phyloP scores from a whole-genome alignment of 2,329 filamentous ascomycete genomes.

The Phoma sp. region DNA sequence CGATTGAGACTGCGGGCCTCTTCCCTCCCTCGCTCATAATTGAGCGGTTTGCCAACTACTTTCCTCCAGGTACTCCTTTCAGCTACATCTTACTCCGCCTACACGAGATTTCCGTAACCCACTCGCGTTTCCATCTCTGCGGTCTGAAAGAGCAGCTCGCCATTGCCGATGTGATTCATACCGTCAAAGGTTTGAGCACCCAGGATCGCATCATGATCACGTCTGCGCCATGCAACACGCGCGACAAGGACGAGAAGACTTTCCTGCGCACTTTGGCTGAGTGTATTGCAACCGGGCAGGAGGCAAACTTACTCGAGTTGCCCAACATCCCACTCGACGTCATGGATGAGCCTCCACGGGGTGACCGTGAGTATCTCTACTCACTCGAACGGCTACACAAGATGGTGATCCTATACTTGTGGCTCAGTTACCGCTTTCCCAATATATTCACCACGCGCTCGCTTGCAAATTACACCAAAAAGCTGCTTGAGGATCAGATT shows the following conservation, averaged over 20 bases:
- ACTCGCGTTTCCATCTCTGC: slow-evolving; percentile 74
- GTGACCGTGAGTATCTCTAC: slow-evolving; percentile 64
- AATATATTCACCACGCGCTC: slow-evolving; percentile 78
- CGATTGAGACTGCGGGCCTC: slow-evolving; percentile 74
- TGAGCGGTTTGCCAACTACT: slow-evolving; percentile 79
- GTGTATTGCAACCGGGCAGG: slow-evolving; percentile 70
- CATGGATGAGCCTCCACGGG: slow-evolving; percentile 63
- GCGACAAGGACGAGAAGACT: slow-evolving; percentile 52
- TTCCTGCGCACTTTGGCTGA: slow-evolving; percentile 70
- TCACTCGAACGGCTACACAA: slow-evolving; percentile 81
- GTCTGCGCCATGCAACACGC: slow-evolving; percentile 69
- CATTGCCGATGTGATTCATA: slow-evolving; percentile 77
- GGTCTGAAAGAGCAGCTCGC: slow-evolving; percentile 65
- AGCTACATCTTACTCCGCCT: slow-evolving; percentile 81
- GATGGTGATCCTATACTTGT: slow-evolving; percentile 82
- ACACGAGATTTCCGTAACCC: slow-evolving; percentile 69
- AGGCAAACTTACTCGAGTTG: slow-evolving; percentile 75
- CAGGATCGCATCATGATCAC: slow-evolving; percentile 78
- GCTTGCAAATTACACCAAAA: slow-evolving; percentile 80
- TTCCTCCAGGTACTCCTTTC: slow-evolving; percentile 80
- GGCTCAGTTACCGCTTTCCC: slow-evolving; percentile 88
- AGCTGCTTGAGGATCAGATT: slow-evolving; percentile 77
- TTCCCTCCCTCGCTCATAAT: slow-evolving; percentile 73
- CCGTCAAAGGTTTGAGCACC: slow-evolving; percentile 69
- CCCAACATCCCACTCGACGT: slow-evolving; percentile 72